Evolutionary conservation across 352 stramenopile species (phyloP), one percentile per base, ranked within the genome.

Genomic region (Elongisporangium senticosum): DNA sequence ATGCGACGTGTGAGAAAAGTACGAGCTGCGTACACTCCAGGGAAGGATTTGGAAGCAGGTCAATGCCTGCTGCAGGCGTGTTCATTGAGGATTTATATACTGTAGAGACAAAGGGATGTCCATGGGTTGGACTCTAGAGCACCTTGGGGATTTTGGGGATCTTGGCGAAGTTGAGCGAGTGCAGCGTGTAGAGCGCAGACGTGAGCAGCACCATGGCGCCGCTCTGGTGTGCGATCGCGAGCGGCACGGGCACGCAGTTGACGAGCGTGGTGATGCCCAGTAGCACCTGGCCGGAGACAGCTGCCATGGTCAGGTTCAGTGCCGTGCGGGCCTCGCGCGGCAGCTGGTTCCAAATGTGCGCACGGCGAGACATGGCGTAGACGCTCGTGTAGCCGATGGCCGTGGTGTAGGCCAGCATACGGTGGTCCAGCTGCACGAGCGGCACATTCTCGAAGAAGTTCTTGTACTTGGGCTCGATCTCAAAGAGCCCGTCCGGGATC

Each of bases 371-470:
- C 54, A 95, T 69, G 20, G 56, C 77, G 62, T 93, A 93, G 56
- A 83, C 75, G 33, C 55, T 73, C 49, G 71, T 74, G 65, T 75
- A 97, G 75, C 69, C 82, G 53, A 57, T 68, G 47, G 95, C 67
- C 4, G 96, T 98, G 23, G 79, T 87, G 37, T 97, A 87, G 10
- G 97, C 97, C 20, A 99, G 83, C 15, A 98, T 47, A 43, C 97
- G 89, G 70, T 99, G 97, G 75, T 99, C 97, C 26, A 98, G 93
- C 72, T 99, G 97, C 60, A 99, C 97, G n/a, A 96, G 96, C 17
- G 96, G 94, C 53, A 97, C 98, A 70, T 99, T 99, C 69, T 99
- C 96, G 65, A 99, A 98, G 49, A 99, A 89, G 74, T 99, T 99
- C 56, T 82, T 83, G 70, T 94, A 98, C 63, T 75, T 86, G 7